These are phyloP conservation scores for Diaporthe sp. DNA, from an alignment of 2,329 filamentous ascomycete genomes.

Conservation along the genomic window DNA sequence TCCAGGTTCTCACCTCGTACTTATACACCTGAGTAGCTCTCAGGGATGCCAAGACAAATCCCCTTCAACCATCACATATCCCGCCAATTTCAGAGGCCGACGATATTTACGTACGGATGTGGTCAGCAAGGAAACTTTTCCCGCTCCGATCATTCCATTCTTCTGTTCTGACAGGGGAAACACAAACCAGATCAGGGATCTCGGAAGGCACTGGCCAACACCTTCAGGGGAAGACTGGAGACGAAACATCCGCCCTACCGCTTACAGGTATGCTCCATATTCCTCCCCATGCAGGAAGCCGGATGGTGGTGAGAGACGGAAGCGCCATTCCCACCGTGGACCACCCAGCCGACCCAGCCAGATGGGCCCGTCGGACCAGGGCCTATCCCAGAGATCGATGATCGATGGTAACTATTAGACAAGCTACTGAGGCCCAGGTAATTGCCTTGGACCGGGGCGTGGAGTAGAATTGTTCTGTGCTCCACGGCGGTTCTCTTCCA, in stretches of 20 bases:
- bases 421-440: not conserved
- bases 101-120: not conserved
- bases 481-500: not conserved
- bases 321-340: not conserved
- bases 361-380: not conserved
- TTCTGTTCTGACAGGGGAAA: conserved; percentile 6
- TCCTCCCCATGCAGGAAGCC: not conserved
- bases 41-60: not conserved
- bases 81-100: conserved; percentile 4
- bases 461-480: not conserved
- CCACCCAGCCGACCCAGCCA: not conserved
- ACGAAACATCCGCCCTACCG: not conserved
- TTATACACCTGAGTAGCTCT: not conserved
- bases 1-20: not conserved
- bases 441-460: conserved; percentile 1
- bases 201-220: conserved; percentile 4
- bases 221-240: conserved; percentile 1
- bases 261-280: not conserved
- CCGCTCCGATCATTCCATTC: not conserved
- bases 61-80: not conserved
- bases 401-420: not conserved
- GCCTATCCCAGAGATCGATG: conserved; percentile 1
- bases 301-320: not conserved
- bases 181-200: not conserved
- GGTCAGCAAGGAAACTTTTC: not conserved